Base-by-base conservation (phyloP, 257 asterid species). In the Knoxia roxburghii region DNA sequence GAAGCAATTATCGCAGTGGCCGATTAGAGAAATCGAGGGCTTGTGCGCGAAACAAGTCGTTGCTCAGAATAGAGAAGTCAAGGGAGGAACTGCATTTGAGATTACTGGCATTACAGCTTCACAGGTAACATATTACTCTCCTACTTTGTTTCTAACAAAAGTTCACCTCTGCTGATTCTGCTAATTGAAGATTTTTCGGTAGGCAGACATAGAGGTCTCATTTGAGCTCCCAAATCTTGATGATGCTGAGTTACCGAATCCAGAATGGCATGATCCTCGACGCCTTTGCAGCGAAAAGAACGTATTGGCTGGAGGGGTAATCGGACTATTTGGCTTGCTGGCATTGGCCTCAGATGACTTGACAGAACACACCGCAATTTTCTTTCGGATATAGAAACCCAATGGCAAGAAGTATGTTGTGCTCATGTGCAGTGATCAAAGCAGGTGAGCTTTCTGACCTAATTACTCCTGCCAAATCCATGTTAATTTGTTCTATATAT, bases 1-100 rank as follows among this genome's bases (percentile, higher is more conserved):
- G 29, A 88, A 81, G 73, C 90, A 84, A 61, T 50, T 90, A 77
- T 29, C 85, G 35, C 97, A 84, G 58, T 88, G 96, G 96, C 97
- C 97, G 0, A 33, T 88, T 23, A 68, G 76, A 62, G 97, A 90
- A 66, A 20, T 91, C 0, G 81, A 85, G 64, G 59, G 75, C 43
- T 69, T 88, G 46, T 84, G 89, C 64, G 52, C 64, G 32, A 56
- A 78, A 7, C 55, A 64, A 35, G 78, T 79, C 23, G 75, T 77
- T 55, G 2, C 78, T 72, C 74, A 70, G 26, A 48, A 85, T 10
- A 43, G 67, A 20, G 74, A 60, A 71, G 76, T 91, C 4, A 6
- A 52, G 8, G 78, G 64, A 15, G 95, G 89, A 26, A 69, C 72
- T 2, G 49, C 46, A 21, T n/a, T 87, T 2, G 87, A 84, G 75